phyloP scores from a whole-genome alignment of 208 protist species.

The Leishmania lainsoni region DNA sequence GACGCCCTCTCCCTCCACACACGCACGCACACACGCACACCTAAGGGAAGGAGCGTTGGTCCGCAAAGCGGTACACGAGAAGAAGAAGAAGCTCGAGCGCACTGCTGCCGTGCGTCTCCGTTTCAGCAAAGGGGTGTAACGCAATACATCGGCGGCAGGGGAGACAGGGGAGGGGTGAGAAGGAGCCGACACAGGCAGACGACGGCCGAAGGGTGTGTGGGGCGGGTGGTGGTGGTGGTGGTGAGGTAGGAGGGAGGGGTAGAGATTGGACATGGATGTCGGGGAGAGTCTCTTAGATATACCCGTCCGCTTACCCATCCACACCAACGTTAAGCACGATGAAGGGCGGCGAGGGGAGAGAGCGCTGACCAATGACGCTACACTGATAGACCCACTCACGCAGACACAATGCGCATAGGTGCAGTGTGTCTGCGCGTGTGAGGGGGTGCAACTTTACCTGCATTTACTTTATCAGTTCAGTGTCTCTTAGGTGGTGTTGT shows the following conservation, averaged over 20 bases:
- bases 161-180: neutral
- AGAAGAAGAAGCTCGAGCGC: neutral
- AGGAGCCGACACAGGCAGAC: too few relatives aligned
- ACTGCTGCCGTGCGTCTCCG: neutral
- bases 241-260: neutral
- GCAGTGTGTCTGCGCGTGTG: neutral
- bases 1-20: neutral
- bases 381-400: neutral
- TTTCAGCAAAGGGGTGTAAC: neutral
- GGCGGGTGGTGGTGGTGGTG: too few relatives aligned
- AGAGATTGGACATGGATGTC: neutral
- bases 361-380: neutral
- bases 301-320: too few relatives aligned
- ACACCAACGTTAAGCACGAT: neutral
- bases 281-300: neutral
- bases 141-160: neutral
- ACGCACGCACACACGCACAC: neutral
- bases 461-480: constrained; percentile 5
- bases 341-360: neutral
- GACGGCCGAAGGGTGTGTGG: neutral
- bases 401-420: neutral
- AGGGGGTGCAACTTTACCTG: neutral
- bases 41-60: neutral
- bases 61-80: neutral
- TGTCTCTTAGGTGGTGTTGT: neutral